Percentiles rank a stretch among this genome's conserved stretches.
These are phyloP conservation scores for Serendipita sp. DNA, from an alignment of 768 basidiomycete species.

Conservation along the genomic window DNA sequence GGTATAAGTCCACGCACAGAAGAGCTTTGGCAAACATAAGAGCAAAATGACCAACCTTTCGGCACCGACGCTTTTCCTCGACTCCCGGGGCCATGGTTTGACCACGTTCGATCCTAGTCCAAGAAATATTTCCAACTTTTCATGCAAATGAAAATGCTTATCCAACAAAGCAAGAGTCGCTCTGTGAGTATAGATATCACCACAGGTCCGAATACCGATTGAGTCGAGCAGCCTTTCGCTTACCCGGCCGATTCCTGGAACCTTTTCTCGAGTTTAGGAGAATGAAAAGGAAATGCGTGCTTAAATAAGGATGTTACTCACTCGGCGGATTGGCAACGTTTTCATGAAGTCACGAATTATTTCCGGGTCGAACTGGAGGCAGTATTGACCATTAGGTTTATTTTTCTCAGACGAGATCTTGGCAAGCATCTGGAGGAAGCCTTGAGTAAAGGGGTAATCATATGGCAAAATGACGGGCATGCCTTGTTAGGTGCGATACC, in stretches of 20 bases:
- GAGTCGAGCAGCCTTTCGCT: slow-evolving; percentile 76
- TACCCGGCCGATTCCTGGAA: slow-evolving; percentile 83
- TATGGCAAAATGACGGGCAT: slow-evolving; percentile 15
- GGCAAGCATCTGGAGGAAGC: slow-evolving; percentile 18
- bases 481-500: slow-evolving; percentile 95
- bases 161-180: slow-evolving; percentile 67
- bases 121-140: slow-evolving; percentile 63
- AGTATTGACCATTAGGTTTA: slow-evolving; percentile 88
- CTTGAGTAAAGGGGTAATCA: slow-evolving; percentile 77
- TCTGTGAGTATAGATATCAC: slow-evolving; percentile 69
- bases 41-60: slow-evolving; percentile 41
- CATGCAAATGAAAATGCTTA: slow-evolving; percentile 65
- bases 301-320: slow-evolving; percentile 7
- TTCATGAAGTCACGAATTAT: slow-evolving; percentile 62
- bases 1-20: neutral
- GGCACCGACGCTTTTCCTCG: slow-evolving; percentile 81
- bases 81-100: slow-evolving; percentile 56
- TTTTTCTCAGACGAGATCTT: slow-evolving; percentile 95
- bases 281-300: too few relatives aligned
- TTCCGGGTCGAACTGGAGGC: slow-evolving; percentile 46
- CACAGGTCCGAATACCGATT: slow-evolving; percentile 80
- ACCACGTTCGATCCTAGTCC: slow-evolving; percentile 80
- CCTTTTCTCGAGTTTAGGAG: slow-evolving; percentile 16
- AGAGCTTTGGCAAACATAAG: neutral
- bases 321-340: slow-evolving; percentile 64